Evolutionary conservation across 2,329 filamentous ascomycete species (phyloP).

Genomic region (Sporothrix sp.): DNA sequence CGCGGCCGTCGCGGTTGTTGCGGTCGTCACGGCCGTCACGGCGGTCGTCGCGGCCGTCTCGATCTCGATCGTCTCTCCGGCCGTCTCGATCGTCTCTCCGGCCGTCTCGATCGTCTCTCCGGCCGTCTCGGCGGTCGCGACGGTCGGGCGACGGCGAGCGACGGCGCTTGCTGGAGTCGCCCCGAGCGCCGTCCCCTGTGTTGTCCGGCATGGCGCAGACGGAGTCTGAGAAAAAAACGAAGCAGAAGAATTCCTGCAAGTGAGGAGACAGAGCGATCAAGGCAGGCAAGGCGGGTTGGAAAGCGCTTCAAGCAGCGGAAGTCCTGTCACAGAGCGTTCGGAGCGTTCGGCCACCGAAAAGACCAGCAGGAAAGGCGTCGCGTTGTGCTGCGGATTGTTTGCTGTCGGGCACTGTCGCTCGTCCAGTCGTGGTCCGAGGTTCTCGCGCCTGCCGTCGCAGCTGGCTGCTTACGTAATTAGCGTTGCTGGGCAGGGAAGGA

Average conservation of each 20-base stretch:
- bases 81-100: too few relatives aligned
- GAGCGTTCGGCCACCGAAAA: too few relatives aligned
- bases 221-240: background rate
- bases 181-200: background rate
- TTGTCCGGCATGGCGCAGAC: slow-evolving; percentile 6
- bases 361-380: too few relatives aligned
- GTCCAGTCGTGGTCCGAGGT: too few relatives aligned
- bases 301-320: background rate
- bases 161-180: background rate
- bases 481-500: background rate
- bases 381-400: too few relatives aligned
- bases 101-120: background rate
- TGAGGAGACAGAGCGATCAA: background rate
- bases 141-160: slow-evolving; percentile 9
- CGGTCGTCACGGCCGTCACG: background rate
- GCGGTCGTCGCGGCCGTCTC: background rate
- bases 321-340: too few relatives aligned
- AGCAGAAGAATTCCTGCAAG: background rate
- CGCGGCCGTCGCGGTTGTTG: background rate
- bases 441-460: too few relatives aligned
- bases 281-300: too few relatives aligned
- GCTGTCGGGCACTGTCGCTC: too few relatives aligned
- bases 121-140: background rate
- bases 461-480: slow-evolving; percentile 8
- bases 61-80: background rate